These are phyloP conservation scores for Andrographis paniculata DNA, from an alignment of 305 asterid genomes.

Conservation along the genomic window DNA sequence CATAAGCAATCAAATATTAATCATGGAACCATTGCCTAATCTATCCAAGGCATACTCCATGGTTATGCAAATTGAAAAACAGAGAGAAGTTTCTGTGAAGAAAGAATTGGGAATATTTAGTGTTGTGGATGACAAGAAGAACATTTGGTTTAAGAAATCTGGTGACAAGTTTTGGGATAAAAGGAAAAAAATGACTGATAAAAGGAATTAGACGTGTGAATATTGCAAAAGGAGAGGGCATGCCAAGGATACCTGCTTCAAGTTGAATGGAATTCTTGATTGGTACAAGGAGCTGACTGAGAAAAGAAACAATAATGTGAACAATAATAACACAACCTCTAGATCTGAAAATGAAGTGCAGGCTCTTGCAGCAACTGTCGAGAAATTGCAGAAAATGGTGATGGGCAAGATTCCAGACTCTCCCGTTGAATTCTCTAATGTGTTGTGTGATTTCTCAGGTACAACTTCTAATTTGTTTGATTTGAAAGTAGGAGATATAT, in stretches of 20 bases:
- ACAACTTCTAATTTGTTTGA: too few relatives aligned
- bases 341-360: background rate
- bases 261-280: background rate
- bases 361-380: background rate
- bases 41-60: background rate
- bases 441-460: background rate
- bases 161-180: too few relatives aligned
- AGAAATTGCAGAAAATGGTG: too few relatives aligned
- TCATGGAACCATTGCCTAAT: too few relatives aligned
- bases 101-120: background rate
- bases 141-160: background rate
- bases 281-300: background rate
- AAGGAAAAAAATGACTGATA: background rate
- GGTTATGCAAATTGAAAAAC: background rate
- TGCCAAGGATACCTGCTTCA: background rate
- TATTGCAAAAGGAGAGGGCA: background rate
- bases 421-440: background rate
- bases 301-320: background rate
- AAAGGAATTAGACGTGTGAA: background rate
- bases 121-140: background rate
- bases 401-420: background rate
- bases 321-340: background rate
- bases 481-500: background rate
- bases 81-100: background rate
- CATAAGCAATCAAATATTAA: too few relatives aligned